Evolutionary conservation across 257 asterid species (phyloP), one percentile per base, ranked within the genome.

Genomic region (Thymus mandschuricus): DNA sequence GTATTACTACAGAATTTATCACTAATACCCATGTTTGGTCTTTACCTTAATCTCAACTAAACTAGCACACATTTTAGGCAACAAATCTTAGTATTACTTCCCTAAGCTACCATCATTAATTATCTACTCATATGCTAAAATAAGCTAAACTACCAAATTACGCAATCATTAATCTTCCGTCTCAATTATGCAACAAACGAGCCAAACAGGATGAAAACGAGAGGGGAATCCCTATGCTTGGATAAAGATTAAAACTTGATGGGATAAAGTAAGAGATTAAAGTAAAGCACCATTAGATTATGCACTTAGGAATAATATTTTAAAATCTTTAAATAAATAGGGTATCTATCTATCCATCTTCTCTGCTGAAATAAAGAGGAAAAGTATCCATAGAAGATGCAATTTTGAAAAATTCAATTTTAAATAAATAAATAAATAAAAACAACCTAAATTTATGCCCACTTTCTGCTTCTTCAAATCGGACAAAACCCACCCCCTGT

Each of bases 381-480:
- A n/a, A 13, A 67, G 78, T 30, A 75, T 60, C 71, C 45, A 15
- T 13, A 35, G 59, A 75, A 75, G 67, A 69, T 74, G 38, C 64
- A 63, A 60, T 62, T 60, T 33, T 35, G 29, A 68, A 49, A 58
- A 63, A 29, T 2, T 64, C 3, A 33, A 68, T 73, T 3, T 31
- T 21, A 21, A 21, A 21, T 21, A 21, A 21, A 21, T 21, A 21
- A 21, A 21, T 21, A 59, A 21, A 52, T 34, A 21, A 1, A 76
- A 72, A 35, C 72, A 29, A 68, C 56, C 66, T 67, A 63, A 60
- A 30, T 72, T 60, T 66, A 58, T 57, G 65, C 57, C 78, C 68
- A 73, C 83, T 81, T 80, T 82, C 13, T 89, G 94, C 90, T 84
- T 70, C 88, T 76, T 44, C 60, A 68, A 69, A 66, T 79, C 85